Evolutionary conservation across 2,329 filamentous ascomycete species (phyloP).

Genomic region (Neofusicoccum ribis): DNA sequence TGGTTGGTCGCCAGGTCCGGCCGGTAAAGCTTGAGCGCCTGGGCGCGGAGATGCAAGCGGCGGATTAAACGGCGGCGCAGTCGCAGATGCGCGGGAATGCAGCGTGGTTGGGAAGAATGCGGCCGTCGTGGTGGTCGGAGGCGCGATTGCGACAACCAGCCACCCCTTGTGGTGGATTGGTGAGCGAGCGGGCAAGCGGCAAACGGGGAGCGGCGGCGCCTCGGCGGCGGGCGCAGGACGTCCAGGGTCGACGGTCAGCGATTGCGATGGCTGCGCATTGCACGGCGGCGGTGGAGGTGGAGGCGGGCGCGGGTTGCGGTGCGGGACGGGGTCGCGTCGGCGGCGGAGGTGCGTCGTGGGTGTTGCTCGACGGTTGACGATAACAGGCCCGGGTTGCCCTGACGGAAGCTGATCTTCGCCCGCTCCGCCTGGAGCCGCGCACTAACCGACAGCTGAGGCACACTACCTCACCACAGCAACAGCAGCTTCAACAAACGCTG

Average conservation of each 20-base stretch:
- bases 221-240: conserved; percentile 4
- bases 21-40: conserved; percentile 1
- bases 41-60: conserved; percentile 7
- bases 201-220: conserved; percentile 10
- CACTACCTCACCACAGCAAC: conserved; percentile 15
- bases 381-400: conserved; percentile 12
- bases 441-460: conserved; percentile 10
- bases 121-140: conserved; percentile 8
- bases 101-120: conserved; percentile 9
- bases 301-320: background rate
- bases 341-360: conserved; percentile 11
- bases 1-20: conserved; percentile 15
- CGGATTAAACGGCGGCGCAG: background rate
- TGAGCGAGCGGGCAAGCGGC: conserved; percentile 8
- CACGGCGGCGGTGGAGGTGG: conserved; percentile 10
- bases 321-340: background rate
- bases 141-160: conserved; percentile 17
- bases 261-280: conserved; percentile 13
- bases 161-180: conserved; percentile 20
- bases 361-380: conserved; percentile 10
- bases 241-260: conserved; percentile 13
- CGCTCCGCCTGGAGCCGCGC: conserved; percentile 13
- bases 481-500: background rate
- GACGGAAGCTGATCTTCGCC: conserved; percentile 16
- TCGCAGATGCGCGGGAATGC: background rate